A percentile compares a stretch with the other conserved stretches of the same genome.
phyloP scores from a whole-genome alignment of 176 grass and related monocot genomes.

The Zea luxurians region DNA sequence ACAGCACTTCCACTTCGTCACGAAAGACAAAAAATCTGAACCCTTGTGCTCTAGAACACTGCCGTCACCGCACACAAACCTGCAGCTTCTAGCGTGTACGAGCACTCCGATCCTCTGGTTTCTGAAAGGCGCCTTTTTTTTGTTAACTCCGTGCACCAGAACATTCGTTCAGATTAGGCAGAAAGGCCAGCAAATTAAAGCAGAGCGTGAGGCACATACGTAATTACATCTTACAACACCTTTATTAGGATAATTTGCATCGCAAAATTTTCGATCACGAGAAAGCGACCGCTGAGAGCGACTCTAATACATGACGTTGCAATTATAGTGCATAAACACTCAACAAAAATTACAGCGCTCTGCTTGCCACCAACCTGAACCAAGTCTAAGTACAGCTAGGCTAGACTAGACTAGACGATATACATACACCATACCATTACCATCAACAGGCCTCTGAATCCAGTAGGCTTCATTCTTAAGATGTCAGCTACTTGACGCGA shows the following conservation, averaged over 20 bases:
- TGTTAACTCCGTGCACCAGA: not conserved
- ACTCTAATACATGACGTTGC: conserved; percentile 30
- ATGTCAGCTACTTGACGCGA: not conserved
- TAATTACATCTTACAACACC: conserved; percentile 17
- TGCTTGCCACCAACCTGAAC: conserved; percentile 22
- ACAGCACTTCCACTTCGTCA: not conserved
- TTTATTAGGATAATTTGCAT: conserved; percentile 52
- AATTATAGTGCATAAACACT: conserved; percentile 14
- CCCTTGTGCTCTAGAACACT: not conserved
- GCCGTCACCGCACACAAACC: not conserved
- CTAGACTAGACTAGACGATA: not conserved
- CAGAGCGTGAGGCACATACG: not conserved
- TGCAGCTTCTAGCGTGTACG: not conserved
- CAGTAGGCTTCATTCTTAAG: too few relatives aligned
- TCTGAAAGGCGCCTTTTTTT: not conserved
- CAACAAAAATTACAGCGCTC: not conserved
- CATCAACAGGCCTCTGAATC: conserved; percentile 19
- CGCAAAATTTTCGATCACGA: conserved; percentile 46
- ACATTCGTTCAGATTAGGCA: not conserved
- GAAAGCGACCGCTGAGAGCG: conserved; percentile 41
- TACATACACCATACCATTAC: not conserved
- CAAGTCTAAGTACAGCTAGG: conserved; percentile 16
- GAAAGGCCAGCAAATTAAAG: not conserved
- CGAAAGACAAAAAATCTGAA: not conserved
- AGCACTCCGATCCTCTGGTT: not conserved